Evolutionary conservation across 2,329 filamentous ascomycete species (phyloP), one percentile per base, ranked within the genome.

Genomic region (Fusarium pseudoanthophilum): DNA sequence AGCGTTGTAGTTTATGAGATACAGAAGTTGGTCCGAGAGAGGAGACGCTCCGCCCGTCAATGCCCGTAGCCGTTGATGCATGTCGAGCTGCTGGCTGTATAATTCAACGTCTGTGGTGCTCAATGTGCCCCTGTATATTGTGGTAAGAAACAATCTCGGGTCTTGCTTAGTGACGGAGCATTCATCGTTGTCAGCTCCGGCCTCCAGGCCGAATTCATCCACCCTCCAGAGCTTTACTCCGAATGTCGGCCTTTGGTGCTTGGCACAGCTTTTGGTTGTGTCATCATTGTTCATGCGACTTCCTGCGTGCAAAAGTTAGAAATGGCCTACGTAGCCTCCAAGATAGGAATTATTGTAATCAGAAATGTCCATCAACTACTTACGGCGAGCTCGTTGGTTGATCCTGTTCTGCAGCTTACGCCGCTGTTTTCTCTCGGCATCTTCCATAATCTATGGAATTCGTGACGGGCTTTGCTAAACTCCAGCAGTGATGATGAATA

Each of bases 181-280:
- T 21, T 20, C 15, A 6, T 34, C 4, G 10, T 32, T 16, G 8
- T 9, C 18, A 8, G 24, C 16, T 21, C 9, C 28, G 7, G 28
- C 11, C 21, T 65, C 14, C 5, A 65, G n/a, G 2, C 36, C 40
- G 14, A 64, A 66, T 21, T 66, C 63, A 11, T 66, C 63, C 6
- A 66, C 7, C 30, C 20, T 66, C 63, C 63, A 66, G 30, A 64
- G 40, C 48, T 66, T 66, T 7, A 66, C 63, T 66, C 63, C 63
- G 14, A 56, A 37, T n/a, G 28, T 1, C 20, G 60, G 30, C 3
- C 20, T 42, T 18, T 45, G 48, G n/a, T 48, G 39, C 11, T 42
- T 64, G 6, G 5, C 34, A 10, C n/a, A 11, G 21, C 6, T 14
- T 37, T 42, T 46, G 18, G 34, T 6, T 34, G 21, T 15, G 20